phyloP scores from a whole-genome alignment of 169 alveolate genomes.

The Perkinsus marinus region DNA sequence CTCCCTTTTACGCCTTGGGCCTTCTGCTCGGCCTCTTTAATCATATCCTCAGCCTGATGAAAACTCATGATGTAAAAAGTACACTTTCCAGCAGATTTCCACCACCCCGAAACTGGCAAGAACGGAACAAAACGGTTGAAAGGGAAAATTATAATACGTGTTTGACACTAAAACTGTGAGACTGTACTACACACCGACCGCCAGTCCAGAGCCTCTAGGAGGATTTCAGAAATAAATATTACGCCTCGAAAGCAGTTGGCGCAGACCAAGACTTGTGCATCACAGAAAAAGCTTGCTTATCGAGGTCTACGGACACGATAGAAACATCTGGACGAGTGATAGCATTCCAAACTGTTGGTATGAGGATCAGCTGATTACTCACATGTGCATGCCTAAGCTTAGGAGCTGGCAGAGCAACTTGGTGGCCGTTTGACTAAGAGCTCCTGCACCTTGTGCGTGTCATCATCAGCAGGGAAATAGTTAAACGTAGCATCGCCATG shows the following conservation, averaged over 20 bases:
- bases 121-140: background rate
- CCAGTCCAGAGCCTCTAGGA: too few relatives aligned
- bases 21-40: background rate
- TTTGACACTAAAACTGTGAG: too few relatives aligned
- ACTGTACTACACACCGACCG: too few relatives aligned
- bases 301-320: background rate
- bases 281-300: background rate
- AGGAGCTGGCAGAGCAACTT: background rate
- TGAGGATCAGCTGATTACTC: background rate
- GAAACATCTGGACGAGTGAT: background rate
- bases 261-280: background rate
- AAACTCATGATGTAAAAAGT: background rate
- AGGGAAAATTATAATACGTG: background rate
- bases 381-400: background rate
- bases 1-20: background rate
- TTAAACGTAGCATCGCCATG: background rate
- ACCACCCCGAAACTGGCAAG: background rate
- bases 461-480: background rate
- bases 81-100: background rate
- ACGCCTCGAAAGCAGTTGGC: background rate
- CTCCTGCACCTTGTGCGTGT: background rate
- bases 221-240: background rate
- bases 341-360: background rate
- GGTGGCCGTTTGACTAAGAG: background rate
- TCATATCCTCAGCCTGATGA: background rate